Base-by-base conservation (phyloP, 1,284 basidiomycete species). In the Anthracocystis panici-leucophaei region DNA sequence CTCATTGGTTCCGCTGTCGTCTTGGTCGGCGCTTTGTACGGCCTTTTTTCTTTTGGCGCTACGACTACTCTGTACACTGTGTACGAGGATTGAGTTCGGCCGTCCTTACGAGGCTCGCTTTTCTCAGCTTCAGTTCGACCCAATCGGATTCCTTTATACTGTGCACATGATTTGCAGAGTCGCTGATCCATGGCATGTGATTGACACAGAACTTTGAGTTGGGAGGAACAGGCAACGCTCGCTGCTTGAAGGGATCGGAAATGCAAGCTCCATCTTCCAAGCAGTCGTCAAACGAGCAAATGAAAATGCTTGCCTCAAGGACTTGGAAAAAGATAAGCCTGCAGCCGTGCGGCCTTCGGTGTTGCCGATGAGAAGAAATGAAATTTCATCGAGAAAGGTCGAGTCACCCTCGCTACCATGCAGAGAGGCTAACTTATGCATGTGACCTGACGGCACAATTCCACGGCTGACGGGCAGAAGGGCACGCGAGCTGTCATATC, bases 11-110 rank as follows among this genome's bases (percentile, higher is more conserved):
- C 42, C 42, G 31, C 14, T 44, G 40, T 27, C 8, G 3, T 27
- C 35, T 27, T 12, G 27, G n/a, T 58, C 57, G 57, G 57, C 38
- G 41, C 57, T 49, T 59, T 59, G 49, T 9, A 42, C 57, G 57
- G 57, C 29, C 14, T 50, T 31, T 58, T 58, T 9, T 9, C 10
- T 11, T 33, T 16, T 27, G 7, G 9, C 21, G 1, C 27, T 29
- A 4, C 27, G 11, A n/a, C n/a, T n/a, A n/a, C 21, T 29, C 29
- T 29, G 5, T 29, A 5, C 29, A n/a, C n/a, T 21, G 20, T 9
- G 42, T 44, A 3, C 12, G 40, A 41, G 40, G 11, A 8, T 25
- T 45, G 45, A 59, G 57, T 59, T 60, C 51, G 58, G 16, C 58
- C 51, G 58, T 25, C 23, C 29, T 38, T 45, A 33, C 58, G 58